Base-by-base conservation (phyloP, 163 green algal species). In the Chloromonas sp. region DNA sequence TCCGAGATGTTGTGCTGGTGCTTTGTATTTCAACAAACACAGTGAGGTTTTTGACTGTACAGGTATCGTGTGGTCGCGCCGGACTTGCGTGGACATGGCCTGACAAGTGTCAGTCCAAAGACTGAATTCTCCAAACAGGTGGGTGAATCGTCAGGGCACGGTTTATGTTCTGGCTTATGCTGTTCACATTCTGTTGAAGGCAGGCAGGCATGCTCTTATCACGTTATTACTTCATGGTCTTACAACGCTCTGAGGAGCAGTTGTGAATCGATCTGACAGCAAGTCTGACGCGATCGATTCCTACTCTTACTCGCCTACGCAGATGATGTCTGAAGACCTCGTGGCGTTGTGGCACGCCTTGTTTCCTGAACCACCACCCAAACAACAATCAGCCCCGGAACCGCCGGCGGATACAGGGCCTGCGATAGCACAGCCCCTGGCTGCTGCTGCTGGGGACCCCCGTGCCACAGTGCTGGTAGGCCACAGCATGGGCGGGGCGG, bases 401-500 rank as follows among this genome's bases (percentile, higher is more conserved):
- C 15, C 82, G 61, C 60, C 78, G 60, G n/a, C 81, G 76, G 71
- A 66, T 79, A 0, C 62, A 82, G 3, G 79, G 58, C 8, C 84
- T 76, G 66, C 84, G 8, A 59, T 70, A 74, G 15, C 79, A 60
- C 2, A 77, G 71, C 57, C 83, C 71, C 36, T 36, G 36, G 36
- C 36, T 36, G 58, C 62, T 58, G 58, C 81, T 71, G 79, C 81
- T 58, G 79, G 60, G 14, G 57, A 13, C 14, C 59, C 79, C 59
- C 3, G 1, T 13, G 3, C 60, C 1, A 71, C 2, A 71, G 60
- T 98, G 60, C 61, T 98, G 1, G 89, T 98, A 2, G 96, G 96
- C 0, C 96, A 98, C 90, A 96, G 91, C 83, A 98, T 98, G 95
- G 96, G 96, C 0, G 96, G 94, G 0, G 96, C 95, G 0, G 88